Evolutionary conservation across 768 basidiomycete species (phyloP).

Genomic region (Trametes sanguinea): DNA sequence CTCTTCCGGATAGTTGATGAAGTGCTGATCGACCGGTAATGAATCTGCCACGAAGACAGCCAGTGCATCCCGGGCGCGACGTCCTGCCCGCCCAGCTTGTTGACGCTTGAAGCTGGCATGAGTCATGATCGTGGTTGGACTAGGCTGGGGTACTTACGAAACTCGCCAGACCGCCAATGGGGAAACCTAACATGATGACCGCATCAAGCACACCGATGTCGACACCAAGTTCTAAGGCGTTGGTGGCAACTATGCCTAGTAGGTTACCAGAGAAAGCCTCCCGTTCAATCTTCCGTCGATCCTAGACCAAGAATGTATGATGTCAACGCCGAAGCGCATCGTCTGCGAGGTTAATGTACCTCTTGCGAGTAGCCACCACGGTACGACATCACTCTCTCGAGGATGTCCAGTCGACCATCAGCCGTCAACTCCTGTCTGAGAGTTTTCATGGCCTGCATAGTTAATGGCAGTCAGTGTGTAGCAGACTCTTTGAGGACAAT

Average conservation of each 20-base stretch:
- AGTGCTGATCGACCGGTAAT: slow-evolving; percentile 75
- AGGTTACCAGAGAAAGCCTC: slow-evolving; percentile 85
- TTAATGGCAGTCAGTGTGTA: background rate
- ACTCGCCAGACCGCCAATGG: slow-evolving; percentile 68
- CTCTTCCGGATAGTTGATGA: slow-evolving; percentile 65
- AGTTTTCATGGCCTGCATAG: slow-evolving; percentile 71
- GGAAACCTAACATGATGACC: slow-evolving; percentile 88
- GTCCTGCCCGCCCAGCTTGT: slow-evolving; percentile 86
- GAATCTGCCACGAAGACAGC: slow-evolving; percentile 70
- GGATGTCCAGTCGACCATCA: slow-evolving; percentile 75
- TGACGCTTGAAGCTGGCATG: slow-evolving; percentile 56
- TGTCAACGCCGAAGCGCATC: background rate
- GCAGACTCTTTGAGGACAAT: no score
- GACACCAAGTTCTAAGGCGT: slow-evolving; percentile 89
- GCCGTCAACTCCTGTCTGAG: slow-evolving; percentile 69
- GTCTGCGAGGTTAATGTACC: slow-evolving; percentile 37
- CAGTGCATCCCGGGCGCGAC: slow-evolving; percentile 77
- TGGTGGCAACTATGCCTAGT: slow-evolving; percentile 86
- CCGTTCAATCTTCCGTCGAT: slow-evolving; percentile 79
- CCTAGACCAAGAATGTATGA: slow-evolving; percentile 42
- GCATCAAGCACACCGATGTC: slow-evolving; percentile 89
- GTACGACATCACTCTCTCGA: slow-evolving; percentile 77
- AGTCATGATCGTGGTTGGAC: background rate
- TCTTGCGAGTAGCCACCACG: slow-evolving; percentile 82
- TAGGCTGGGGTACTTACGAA: slow-evolving; percentile 51